These are phyloP conservation scores for Dactylorhiza incarnata DNA, from an alignment of 106 monocot genomes.

Conservation along the genomic window DNA sequence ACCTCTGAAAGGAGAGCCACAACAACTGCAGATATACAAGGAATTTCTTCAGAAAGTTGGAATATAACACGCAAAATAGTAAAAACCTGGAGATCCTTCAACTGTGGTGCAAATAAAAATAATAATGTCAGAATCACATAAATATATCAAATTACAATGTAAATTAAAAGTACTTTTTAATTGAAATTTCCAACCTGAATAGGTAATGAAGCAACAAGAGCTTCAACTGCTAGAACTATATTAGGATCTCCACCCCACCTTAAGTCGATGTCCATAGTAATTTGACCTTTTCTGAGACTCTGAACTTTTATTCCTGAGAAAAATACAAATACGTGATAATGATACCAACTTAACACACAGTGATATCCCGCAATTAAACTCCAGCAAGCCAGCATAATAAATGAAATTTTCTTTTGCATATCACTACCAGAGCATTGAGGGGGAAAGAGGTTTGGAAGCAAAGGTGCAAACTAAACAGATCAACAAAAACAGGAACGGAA, in stretches of 20 bases:
- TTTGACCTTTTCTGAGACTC: constrained; percentile 74
- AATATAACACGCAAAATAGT: constrained; percentile 83
- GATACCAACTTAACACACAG: background rate
- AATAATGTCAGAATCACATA: background rate
- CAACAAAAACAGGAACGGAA: background rate
- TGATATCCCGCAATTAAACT: background rate
- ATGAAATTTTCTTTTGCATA: background rate
- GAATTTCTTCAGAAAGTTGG: constrained; percentile 87
- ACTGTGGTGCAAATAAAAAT: constrained; percentile 27
- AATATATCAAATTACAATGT: background rate
- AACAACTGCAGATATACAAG: constrained; percentile 89
- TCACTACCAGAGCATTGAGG: background rate
- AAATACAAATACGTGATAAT: background rate
- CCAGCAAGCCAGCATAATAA: background rate
- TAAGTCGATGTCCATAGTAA: constrained; percentile 88
- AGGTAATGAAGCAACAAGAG: constrained; percentile 82
- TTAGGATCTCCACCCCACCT: constrained; percentile 91
- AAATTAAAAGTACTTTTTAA: background rate
- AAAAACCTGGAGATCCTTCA: constrained; percentile 85
- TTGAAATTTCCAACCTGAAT: constrained; percentile 55
- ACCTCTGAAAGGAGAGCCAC: constrained; percentile 86
- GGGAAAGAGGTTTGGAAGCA: background rate
- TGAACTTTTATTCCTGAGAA: constrained; percentile 71
- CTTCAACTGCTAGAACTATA: constrained; percentile 86
- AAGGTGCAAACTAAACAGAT: background rate